phyloP scores from a whole-genome alignment of 495 filamentous ascomycete genomes.

The Penicillium manginii region DNA sequence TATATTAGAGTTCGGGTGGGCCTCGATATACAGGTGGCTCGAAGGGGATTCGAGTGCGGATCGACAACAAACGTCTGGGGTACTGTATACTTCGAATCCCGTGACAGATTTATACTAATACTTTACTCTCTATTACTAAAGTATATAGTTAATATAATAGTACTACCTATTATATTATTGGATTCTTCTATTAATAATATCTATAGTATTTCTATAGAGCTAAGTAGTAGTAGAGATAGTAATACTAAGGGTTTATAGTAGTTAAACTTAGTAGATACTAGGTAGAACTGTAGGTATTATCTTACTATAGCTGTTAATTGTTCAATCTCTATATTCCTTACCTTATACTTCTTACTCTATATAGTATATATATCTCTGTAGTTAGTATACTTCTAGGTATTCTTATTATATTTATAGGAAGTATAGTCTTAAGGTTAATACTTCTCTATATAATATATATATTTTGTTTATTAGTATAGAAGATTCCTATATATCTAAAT shows the following conservation, averaged over 20 bases:
- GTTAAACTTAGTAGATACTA: background rate
- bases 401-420: background rate
- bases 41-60: no score
- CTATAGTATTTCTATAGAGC: conserved; percentile 3
- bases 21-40: no score
- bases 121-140: background rate
- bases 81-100: no score
- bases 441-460: conserved; percentile 1
- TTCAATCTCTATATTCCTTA: background rate
- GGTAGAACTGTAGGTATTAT: background rate
- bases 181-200: background rate
- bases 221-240: background rate
- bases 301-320: background rate
- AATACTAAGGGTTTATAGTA: background rate
- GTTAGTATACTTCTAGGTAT: conserved; percentile 7
- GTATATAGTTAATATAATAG: background rate
- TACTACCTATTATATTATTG: background rate
- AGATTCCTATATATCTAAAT: conserved; percentile 10
- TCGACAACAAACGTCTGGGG: no score
- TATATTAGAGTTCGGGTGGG: no score
- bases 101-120: background rate
- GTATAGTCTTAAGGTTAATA: conserved; percentile 7
- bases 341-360: background rate
- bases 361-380: conserved; percentile 3
- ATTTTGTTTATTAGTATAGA: background rate